A percentile compares a stretch with the other conserved stretches of the same genome.
Conservation (phyloP, 2,329 filamentous ascomycete species). For the Fonsecaea monophora region DNA sequence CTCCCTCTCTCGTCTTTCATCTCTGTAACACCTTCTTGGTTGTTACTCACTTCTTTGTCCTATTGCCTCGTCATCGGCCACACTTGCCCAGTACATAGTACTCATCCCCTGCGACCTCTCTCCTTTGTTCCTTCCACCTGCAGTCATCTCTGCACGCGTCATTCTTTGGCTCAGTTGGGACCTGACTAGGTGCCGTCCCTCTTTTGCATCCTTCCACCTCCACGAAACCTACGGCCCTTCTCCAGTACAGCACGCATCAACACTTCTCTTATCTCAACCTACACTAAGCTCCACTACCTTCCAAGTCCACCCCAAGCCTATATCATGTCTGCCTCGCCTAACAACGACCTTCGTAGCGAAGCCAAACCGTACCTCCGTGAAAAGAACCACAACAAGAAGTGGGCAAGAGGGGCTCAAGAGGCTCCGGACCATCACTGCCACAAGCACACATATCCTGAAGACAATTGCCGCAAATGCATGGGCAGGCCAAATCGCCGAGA, state of each 20-base stretch:
- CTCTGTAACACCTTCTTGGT: conserved; percentile 16
- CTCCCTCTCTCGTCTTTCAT: conserved; percentile 12
- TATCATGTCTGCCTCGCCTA: conserved; percentile 49
- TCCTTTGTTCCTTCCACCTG: conserved; percentile 30
- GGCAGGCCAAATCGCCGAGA: conserved; percentile 28
- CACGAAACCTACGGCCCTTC: conserved; percentile 14
- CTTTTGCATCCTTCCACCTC: conserved; percentile 5
- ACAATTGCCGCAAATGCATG: conserved; percentile 38
- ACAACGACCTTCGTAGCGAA: conserved; percentile 61
- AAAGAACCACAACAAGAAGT: conserved; percentile 51
- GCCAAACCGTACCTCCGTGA: conserved; percentile 57
- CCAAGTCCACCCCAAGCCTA: conserved; percentile 15
- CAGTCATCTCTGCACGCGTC: conserved; percentile 24
- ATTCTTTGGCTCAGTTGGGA: conserved; percentile 11
- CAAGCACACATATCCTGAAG: conserved; percentile 30
- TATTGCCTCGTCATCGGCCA: conserved; percentile 1
- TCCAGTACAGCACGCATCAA: conserved; percentile 1
- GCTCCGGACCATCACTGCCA: conserved; percentile 20
- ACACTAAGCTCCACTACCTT: conserved; percentile 22
- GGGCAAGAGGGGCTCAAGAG: conserved; percentile 46
- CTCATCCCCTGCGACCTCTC: conserved; percentile 11
- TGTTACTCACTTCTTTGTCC: conserved; percentile 19
- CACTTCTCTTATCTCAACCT: conserved; percentile 12
- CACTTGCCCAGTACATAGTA: conserved; percentile 1
- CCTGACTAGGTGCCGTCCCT: conserved; percentile 2